phyloP scores from a whole-genome alignment of 2,329 filamentous ascomycete species.

The Fusarium piperis region DNA sequence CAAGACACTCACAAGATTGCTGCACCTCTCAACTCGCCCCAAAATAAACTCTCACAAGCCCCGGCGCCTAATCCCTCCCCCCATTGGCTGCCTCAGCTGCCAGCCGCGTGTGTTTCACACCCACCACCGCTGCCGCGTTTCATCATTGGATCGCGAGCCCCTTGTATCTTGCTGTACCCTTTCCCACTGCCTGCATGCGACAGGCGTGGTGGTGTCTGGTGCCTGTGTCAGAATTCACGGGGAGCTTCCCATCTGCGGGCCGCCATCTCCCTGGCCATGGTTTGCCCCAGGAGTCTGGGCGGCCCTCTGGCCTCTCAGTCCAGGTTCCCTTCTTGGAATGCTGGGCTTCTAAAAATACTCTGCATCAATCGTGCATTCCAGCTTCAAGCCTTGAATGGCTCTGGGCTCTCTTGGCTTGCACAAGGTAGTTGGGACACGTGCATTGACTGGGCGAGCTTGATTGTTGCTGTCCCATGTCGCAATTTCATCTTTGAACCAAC shows the following conservation, averaged over 20 bases:
- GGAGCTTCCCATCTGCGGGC: slow-evolving; percentile 3
- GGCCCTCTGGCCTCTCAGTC: slow-evolving; percentile 1
- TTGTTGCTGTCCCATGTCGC: slow-evolving; percentile 3
- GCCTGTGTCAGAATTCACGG: slow-evolving; percentile 40
- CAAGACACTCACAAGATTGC: background rate
- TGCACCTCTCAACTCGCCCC: background rate
- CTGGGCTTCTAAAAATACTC: slow-evolving; percentile 33
- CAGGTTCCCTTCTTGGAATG: slow-evolving; percentile 2
- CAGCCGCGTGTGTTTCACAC: slow-evolving; percentile 43
- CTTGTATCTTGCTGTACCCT: slow-evolving; percentile 19
- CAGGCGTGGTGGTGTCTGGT: slow-evolving; percentile 23
- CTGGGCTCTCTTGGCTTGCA: background rate
- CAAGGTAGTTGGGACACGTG: background rate
- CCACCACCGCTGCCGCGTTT: slow-evolving; percentile 36
- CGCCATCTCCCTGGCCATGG: slow-evolving; percentile 16
- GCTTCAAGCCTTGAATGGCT: slow-evolving; percentile 1
- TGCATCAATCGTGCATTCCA: slow-evolving; percentile 11
- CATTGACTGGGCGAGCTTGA: background rate
- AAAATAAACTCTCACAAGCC: slow-evolving; percentile 20
- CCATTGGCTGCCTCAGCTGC: slow-evolving; percentile 40
- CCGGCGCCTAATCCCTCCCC: slow-evolving; percentile 43
- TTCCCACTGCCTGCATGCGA: background rate
- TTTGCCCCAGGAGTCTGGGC: slow-evolving; percentile 3
- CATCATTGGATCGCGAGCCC: slow-evolving; percentile 38
- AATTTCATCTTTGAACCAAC: background rate